Conservation (phyloP, 2,329 filamentous ascomycete genomes). For the Chaetomium strumarium region DNA sequence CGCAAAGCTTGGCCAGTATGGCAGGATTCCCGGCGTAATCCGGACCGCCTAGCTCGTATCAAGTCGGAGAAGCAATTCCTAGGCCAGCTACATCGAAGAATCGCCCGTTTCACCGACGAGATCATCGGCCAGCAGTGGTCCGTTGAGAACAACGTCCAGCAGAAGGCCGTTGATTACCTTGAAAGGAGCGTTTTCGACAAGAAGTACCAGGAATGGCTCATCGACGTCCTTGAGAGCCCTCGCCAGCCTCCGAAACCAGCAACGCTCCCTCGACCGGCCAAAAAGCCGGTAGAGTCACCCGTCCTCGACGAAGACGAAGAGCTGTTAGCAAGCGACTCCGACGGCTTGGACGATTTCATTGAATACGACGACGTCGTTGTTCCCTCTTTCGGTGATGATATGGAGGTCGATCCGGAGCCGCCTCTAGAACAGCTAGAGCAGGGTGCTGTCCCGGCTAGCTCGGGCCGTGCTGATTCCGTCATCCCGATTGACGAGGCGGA, state of each 20-base stretch:
- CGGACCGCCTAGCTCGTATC: slow-evolving; percentile 38
- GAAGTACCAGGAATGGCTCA: slow-evolving; percentile 46
- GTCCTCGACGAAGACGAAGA: slow-evolving; percentile 42
- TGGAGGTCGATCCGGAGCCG: slow-evolving; percentile 15
- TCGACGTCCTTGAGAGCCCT: slow-evolving; percentile 40
- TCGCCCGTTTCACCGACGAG: slow-evolving; percentile 49
- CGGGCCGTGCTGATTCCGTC: neutral
- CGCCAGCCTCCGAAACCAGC: slow-evolving; percentile 34
- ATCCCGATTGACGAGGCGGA: neutral
- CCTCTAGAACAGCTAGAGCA: neutral
- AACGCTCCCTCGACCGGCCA: slow-evolving; percentile 21
- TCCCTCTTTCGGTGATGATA: slow-evolving; percentile 8
- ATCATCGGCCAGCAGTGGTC: slow-evolving; percentile 50
- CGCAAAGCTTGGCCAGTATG: slow-evolving; percentile 56
- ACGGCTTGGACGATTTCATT: slow-evolving; percentile 47
- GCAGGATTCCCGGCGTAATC: slow-evolving; percentile 45
- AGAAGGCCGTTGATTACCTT: slow-evolving; percentile 49
- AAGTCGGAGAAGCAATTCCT: slow-evolving; percentile 38
- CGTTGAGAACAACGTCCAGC: slow-evolving; percentile 45
- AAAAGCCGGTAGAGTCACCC: slow-evolving; percentile 33
- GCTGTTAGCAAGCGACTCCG: slow-evolving; percentile 44
- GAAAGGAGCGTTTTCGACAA: slow-evolving; percentile 60
- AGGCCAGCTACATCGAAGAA: slow-evolving; percentile 41
- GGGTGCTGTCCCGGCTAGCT: neutral
- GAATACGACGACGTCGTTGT: slow-evolving; percentile 31